Percentiles rank a stretch among this genome's conserved stretches.
Conservation (phyloP, 352 stramenopile species). For the Globisporangium perplexum region DNA sequence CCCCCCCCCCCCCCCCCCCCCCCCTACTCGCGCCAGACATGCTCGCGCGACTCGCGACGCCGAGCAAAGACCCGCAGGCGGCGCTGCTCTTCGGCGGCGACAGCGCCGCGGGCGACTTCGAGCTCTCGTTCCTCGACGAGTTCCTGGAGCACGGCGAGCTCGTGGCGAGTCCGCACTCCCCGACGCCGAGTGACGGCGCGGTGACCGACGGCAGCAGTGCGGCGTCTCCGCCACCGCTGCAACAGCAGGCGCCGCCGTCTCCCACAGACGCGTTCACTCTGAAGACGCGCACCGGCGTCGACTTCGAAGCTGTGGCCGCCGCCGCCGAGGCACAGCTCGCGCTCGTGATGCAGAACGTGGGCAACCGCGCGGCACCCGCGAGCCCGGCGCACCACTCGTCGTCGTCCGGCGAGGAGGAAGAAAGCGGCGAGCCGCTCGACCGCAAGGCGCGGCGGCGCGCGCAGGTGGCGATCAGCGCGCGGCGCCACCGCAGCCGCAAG, state of each 20-base stretch:
- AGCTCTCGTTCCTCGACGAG: constrained; percentile 43
- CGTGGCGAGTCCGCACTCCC: constrained; percentile 13
- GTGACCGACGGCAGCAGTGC: not conserved
- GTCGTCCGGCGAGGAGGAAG: constrained; percentile 8
- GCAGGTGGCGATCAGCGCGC: constrained; percentile 32
- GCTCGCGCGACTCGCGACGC: not conserved
- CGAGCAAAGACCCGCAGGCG: not conserved
- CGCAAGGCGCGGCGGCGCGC: constrained; percentile 22
- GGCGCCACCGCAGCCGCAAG: constrained; percentile 34
- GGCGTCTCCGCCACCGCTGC: not conserved
- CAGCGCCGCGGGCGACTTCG: constrained; percentile 16
- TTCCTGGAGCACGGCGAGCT: constrained; percentile 39
- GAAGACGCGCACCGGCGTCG: constrained; percentile 7
- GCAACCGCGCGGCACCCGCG: not conserved
- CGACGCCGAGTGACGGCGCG: constrained; percentile 1
- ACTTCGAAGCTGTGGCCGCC: not conserved
- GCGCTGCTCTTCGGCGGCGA: not conserved
- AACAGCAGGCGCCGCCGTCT: too few relatives aligned
- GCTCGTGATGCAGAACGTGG: not conserved
- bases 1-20: not conserved
- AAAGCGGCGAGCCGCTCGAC: constrained; percentile 7
- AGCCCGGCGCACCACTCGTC: constrained; percentile 10
- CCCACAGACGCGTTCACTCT: not conserved
- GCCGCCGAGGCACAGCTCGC: not conserved
- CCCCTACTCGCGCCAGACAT: not conserved